Percentiles rank a stretch among this genome's conserved stretches.
Evolutionary conservation across 495 filamentous ascomycete genomes (phyloP).

Genomic region (Thermochaetoides thermophila): DNA sequence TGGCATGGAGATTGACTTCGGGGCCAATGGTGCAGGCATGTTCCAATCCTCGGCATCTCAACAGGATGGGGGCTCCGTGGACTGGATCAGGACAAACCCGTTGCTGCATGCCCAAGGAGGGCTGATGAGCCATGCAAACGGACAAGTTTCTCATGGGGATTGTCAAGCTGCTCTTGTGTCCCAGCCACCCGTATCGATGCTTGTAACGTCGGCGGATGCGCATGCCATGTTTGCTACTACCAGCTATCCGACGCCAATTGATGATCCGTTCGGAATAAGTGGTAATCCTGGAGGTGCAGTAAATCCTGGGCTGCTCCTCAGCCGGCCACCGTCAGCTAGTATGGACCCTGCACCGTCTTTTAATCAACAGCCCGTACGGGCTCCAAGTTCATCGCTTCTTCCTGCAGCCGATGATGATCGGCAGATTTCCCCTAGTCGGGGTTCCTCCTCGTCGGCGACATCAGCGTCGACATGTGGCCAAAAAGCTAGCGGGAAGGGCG

Average conservation of each 20-base stretch:
- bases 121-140: constrained; percentile 16
- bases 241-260: constrained; percentile 24
- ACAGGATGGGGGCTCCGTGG: constrained; percentile 27
- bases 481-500: constrained; percentile 18
- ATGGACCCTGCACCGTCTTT: constrained; percentile 9
- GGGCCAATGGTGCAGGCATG: constrained; percentile 18
- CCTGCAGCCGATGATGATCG: constrained; percentile 11
- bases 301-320: constrained; percentile 32
- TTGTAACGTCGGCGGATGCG: constrained; percentile 23
- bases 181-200: constrained; percentile 22
- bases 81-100: constrained; percentile 35
- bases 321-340: constrained; percentile 21
- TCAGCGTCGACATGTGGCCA: no score
- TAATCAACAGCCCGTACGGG: neutral
- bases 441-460: constrained; percentile 6
- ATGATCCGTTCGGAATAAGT: constrained; percentile 26
- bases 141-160: constrained; percentile 13
- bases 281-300: constrained; percentile 22
- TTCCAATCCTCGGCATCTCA: constrained; percentile 24
- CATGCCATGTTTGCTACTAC: constrained; percentile 25
- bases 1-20: constrained; percentile 44
- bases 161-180: constrained; percentile 23
- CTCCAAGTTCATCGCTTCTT: no score
- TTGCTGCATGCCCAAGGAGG: constrained; percentile 28
- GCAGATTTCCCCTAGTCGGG: constrained; percentile 3